A percentile compares a stretch with the other conserved stretches of the same genome.
Conservation (phyloP, 2,329 filamentous ascomycete species). For the Thyridium curvatum region DNA sequence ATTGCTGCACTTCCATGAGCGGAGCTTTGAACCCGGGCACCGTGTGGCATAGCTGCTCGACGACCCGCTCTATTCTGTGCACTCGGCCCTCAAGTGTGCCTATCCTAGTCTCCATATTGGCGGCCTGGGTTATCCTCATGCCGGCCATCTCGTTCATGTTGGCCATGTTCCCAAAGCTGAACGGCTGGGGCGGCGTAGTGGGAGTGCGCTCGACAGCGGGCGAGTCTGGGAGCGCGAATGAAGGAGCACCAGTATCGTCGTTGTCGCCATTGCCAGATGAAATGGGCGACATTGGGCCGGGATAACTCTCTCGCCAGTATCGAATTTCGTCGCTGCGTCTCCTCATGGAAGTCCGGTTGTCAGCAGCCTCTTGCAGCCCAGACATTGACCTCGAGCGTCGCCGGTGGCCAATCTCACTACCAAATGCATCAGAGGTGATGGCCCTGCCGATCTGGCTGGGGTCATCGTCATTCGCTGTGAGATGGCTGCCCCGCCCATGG, state of each 20-base stretch:
- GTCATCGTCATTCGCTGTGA: conserved; percentile 28
- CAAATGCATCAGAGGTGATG: conserved; percentile 46
- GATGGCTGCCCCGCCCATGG: conserved; percentile 41
- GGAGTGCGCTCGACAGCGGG: conserved; percentile 22
- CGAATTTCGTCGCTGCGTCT: conserved; percentile 57
- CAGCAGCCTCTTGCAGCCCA: conserved; percentile 37
- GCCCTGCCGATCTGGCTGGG: conserved; percentile 55
- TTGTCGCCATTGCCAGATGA: conserved; percentile 28
- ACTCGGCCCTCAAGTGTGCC: conserved; percentile 44
- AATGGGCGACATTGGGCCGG: conserved; percentile 41
- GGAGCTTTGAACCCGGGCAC: conserved; percentile 29
- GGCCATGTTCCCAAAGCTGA: conserved; percentile 44
- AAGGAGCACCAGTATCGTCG: conserved; percentile 19
- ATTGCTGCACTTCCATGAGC: conserved; percentile 19
- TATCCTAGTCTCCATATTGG: conserved; percentile 47
- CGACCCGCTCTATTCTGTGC: conserved; percentile 44
- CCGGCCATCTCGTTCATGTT: conserved; percentile 39
- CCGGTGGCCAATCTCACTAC: conserved; percentile 28
- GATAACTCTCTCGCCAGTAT: conserved; percentile 56
- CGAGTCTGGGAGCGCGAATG: conserved; percentile 18
- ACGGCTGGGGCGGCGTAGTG: conserved; percentile 40
- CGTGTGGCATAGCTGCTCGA: conserved; percentile 42
- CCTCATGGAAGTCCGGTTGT: conserved; percentile 14
- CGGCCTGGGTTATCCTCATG: conserved; percentile 53
- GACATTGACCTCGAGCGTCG: conserved; percentile 56